Base-by-base conservation (phyloP, 306 rosid genomes). In the Hippophae gyantsensis region DNA sequence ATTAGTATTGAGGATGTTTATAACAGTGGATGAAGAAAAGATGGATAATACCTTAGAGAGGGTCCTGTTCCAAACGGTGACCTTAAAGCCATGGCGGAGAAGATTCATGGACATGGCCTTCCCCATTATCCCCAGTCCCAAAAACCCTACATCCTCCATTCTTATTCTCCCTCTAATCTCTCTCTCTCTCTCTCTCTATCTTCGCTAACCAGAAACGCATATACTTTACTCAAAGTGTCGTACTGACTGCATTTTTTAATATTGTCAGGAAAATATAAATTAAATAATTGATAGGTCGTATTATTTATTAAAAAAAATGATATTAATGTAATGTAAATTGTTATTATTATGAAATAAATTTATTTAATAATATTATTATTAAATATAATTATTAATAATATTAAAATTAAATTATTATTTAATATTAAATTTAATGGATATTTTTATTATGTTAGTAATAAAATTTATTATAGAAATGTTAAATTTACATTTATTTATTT, bases 71-170 rank as follows among this genome's bases (percentile, higher is more conserved):
- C 95, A 87, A 32, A 87, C 84, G 49, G 87, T 87, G 74, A 87
- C 81, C 70, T 84, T 87, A 75, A 82, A 84, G 42, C 93, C 95
- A 57, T 68, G 75, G 43, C 75, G 78, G 5, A 87, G 74, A 8
- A 87, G 79, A 63, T 84, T 87, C 56, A 72, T 23, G 71, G 89
- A 58, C 78, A 87, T 84, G 53, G 95, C 95, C 52, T 82, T 87
- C 45, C 95, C 95, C 95, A 87, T 87, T 75, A 87, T 87, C n/a
- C 95, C 95, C 60, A 87, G 56, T 59, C 95, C 95, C 78, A 87
- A 50, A 53, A 87, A 87, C 38, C 95, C 95, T 5, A 87, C 69
- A 32, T 32, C 38, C 68, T 87, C 95, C 93, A 82, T 53, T 44
- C 43, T 26, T 51, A 56, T 48, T 52, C 57, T 66, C 67, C 48